phyloP scores from a whole-genome alignment of 2,329 filamentous ascomycete genomes.

The Cordyceps fumosorosea region DNA sequence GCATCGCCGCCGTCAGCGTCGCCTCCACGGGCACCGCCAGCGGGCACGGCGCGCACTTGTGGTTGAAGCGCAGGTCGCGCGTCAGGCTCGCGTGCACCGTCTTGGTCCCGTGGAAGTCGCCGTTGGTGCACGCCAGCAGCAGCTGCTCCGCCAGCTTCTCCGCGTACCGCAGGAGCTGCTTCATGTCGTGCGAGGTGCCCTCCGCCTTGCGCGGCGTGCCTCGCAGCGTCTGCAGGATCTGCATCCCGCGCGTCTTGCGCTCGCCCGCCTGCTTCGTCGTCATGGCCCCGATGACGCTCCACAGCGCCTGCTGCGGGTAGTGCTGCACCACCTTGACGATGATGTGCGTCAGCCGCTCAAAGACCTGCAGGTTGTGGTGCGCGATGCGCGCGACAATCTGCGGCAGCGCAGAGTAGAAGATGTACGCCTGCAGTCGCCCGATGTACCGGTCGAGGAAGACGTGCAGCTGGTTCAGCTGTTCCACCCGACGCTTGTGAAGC shows the following conservation, averaged over 20 bases:
- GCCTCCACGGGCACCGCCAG: constrained; percentile 86
- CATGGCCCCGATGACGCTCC: constrained; percentile 82
- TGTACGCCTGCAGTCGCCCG: constrained; percentile 61
- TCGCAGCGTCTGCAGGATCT: constrained; percentile 45
- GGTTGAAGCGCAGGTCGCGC: constrained; percentile 74
- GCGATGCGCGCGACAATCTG: constrained; percentile 96
- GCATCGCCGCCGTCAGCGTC: constrained; percentile 75
- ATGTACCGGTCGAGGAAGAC: constrained; percentile 75
- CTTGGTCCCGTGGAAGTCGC: constrained; percentile 62
- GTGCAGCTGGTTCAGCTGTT: constrained; percentile 64
- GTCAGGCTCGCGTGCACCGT: constrained; percentile 66
- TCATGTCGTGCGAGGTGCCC: constrained; percentile 52
- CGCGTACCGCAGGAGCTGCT: constrained; percentile 65
- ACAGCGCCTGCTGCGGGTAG: constrained; percentile 88
- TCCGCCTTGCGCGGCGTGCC: constrained; percentile 45
- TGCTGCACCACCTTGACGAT: constrained; percentile 78
- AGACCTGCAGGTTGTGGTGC: constrained; percentile 73
- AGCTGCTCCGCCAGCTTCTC: constrained; percentile 80
- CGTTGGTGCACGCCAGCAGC: constrained; percentile 71
- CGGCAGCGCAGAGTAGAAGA: constrained; percentile 77
- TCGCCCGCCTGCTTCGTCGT: constrained; percentile 68
- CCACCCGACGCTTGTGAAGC: constrained; percentile 50
- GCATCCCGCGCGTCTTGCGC: constrained; percentile 48
- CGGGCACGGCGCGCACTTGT: constrained; percentile 73
- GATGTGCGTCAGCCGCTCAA: constrained; percentile 68